phyloP scores from a whole-genome alignment of 2,329 filamentous ascomycete species.

The Tolypocladium tundrense region DNA sequence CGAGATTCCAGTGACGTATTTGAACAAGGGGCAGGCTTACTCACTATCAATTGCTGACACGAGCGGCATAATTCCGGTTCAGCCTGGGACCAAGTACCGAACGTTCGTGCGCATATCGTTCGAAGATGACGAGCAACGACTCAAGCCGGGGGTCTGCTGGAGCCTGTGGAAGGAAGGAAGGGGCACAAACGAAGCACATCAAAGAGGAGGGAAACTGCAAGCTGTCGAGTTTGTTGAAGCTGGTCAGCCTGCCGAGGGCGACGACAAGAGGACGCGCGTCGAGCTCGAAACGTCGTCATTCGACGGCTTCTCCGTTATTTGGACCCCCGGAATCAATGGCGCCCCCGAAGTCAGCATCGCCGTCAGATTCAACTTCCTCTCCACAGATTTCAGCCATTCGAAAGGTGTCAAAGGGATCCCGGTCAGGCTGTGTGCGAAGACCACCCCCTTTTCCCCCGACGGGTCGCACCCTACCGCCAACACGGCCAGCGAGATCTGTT shows the following conservation, averaged over 20 bases:
- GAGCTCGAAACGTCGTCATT: slow-evolving; percentile 73
- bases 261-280: slow-evolving; percentile 56
- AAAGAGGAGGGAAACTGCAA: slow-evolving; percentile 82
- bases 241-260: slow-evolving; percentile 46
- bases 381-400: slow-evolving; percentile 96
- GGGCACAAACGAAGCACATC: slow-evolving; percentile 91
- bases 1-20: slow-evolving; percentile 93
- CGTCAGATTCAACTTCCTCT: slow-evolving; percentile 95
- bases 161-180: slow-evolving; percentile 90
- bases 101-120: slow-evolving; percentile 95
- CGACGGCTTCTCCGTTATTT: slow-evolving; percentile 85
- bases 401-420: slow-evolving; percentile 98
- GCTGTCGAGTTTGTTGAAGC: slow-evolving; percentile 87
- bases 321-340: slow-evolving; percentile 65
- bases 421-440: slow-evolving; percentile 86
- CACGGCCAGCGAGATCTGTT: slow-evolving; percentile 63
- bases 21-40: slow-evolving; percentile 96
- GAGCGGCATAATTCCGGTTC: slow-evolving; percentile 45
- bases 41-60: slow-evolving; percentile 78
- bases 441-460: slow-evolving; percentile 51
- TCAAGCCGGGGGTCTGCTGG: slow-evolving; percentile 76
- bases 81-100: slow-evolving; percentile 62
- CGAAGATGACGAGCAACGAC: slow-evolving; percentile 87
- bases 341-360: slow-evolving; percentile 72
- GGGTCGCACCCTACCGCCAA: slow-evolving; percentile 35